These are phyloP conservation scores for Chlorella sorokiniana DNA, from an alignment of 139 green algal genomes.

Conservation along the genomic window DNA sequence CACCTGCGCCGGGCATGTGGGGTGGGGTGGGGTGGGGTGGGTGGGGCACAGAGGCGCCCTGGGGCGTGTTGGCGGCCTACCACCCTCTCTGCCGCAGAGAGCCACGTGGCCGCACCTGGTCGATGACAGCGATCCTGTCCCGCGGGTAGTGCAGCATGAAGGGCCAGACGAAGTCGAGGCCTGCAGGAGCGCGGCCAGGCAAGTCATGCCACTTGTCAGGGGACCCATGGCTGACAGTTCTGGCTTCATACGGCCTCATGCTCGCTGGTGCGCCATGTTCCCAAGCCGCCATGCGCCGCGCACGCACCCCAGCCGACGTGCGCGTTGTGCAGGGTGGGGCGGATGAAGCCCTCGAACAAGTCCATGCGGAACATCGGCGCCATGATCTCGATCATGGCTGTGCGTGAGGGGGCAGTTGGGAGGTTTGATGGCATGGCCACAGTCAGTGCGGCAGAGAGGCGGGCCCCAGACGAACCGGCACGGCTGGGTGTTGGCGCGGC, in stretches of 20 bases:
- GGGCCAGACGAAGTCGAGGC: conserved; percentile 51
- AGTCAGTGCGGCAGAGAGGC: neutral
- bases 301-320: conserved; percentile 38
- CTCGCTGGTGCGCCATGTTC: too few species aligned
- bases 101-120: too few species aligned
- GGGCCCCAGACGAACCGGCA: neutral
- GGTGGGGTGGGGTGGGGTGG: too few species aligned
- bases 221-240: neutral
- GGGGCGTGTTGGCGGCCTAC: too few species aligned
- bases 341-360: conserved; percentile 38
- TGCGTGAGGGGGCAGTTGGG: neutral
- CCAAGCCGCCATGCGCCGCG: too few species aligned
- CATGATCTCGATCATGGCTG: conserved; percentile 40
- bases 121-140: conserved; percentile 39
- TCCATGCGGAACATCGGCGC: conserved; percentile 33
- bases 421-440: neutral
- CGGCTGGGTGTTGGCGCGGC: neutral
- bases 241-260: too few species aligned
- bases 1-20: neutral
- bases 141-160: conserved; percentile 39
- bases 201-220: neutral
- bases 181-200: neutral
- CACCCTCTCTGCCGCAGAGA: too few species aligned
- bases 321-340: conserved; percentile 29
- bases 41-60: too few species aligned